Evolutionary conservation across 2,329 filamentous ascomycete genomes (phyloP).

Genomic region (Fusarium tuaranense): DNA sequence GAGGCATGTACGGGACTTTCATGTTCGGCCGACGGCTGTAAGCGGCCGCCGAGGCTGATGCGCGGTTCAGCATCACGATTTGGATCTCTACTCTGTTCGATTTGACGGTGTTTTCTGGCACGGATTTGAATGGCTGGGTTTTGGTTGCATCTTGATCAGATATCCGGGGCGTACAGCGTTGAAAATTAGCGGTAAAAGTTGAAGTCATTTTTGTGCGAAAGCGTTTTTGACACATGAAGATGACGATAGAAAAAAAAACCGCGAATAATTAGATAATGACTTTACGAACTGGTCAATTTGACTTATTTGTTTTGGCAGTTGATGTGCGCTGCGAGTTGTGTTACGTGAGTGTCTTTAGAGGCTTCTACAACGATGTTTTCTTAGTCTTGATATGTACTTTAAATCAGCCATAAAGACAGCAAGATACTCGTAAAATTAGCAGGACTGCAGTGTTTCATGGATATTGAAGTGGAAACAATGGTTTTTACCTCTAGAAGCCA

Average conservation of each 20-base stretch:
- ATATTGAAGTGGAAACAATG: neutral
- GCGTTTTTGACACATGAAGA: constrained; percentile 38
- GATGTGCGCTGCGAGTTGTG: neutral
- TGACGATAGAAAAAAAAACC: constrained; percentile 36
- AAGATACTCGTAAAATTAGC: neutral
- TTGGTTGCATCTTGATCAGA: constrained; percentile 40
- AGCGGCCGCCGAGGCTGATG: constrained; percentile 37
- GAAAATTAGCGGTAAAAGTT: constrained; percentile 44
- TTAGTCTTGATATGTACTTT: neutral
- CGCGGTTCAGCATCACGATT: constrained; percentile 54
- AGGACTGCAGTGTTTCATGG: neutral
- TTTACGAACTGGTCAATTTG: constrained; percentile 22
- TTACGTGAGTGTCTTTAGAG: neutral
- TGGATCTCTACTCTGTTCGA: constrained; percentile 42
- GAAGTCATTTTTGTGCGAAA: constrained; percentile 44
- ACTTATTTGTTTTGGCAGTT: neutral
- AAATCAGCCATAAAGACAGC: neutral
- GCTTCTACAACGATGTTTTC: neutral
- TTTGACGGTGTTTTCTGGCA: constrained; percentile 25
- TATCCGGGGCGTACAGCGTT: constrained; percentile 43
- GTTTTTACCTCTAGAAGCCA: neutral
- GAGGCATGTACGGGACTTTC: constrained; percentile 87
- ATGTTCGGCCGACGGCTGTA: constrained; percentile 72
- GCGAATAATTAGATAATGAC: constrained; percentile 40
- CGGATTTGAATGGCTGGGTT: constrained; percentile 18